Base-by-base conservation (phyloP, 148 eudicot genomes). In the Rhododendron mucronatum region DNA sequence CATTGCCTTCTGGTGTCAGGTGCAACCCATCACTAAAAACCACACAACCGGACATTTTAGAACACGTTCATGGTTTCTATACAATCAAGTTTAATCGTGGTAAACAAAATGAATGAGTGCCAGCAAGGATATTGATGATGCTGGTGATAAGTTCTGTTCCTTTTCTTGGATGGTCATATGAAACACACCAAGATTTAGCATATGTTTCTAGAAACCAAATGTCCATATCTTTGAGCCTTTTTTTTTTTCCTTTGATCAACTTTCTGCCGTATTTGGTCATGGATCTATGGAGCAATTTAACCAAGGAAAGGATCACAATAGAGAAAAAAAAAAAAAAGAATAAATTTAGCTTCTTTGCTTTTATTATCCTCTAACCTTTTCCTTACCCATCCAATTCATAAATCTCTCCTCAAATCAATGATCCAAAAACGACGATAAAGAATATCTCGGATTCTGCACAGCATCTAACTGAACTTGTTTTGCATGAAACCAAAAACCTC, bases 1-100 rank as follows among this genome's bases (percentile, higher is more conserved):
- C 91, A 84, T 95, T 96, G 85, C 99, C 98, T 88, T 94, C 95
- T 12, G 93, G 85, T 75, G 97, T 95, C 83, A 96, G 88, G 88
- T 96, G 99, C 94, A 96, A 86, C 33, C 97, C 99, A 74, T 96
- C 99, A 57, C 99, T 96, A 93, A 65, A 84, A 85, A 85, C 50
- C 82, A 87, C 21, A 28, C 78, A 41, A 80, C 26, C 0, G 11
- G 26, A 7, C 57, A 83, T 33, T 16, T 47, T 47, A 45, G 61
- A 83, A 67, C 77, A 3, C 39, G 1, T 51, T 50, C 20, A 35
- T 67, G 15, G 35, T n/a, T 67, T 74, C 26, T 13, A 14, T 74
- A 51, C 67, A 0, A 15, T 18, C 59, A 71, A 83, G 26, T 83
- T 83, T 23, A 48, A 45, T 14, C 10, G 1, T 4, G 26, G 13